These are phyloP conservation scores for Naematelia aurantialba DNA, from an alignment of 768 basidiomycete genomes.

Conservation along the genomic window DNA sequence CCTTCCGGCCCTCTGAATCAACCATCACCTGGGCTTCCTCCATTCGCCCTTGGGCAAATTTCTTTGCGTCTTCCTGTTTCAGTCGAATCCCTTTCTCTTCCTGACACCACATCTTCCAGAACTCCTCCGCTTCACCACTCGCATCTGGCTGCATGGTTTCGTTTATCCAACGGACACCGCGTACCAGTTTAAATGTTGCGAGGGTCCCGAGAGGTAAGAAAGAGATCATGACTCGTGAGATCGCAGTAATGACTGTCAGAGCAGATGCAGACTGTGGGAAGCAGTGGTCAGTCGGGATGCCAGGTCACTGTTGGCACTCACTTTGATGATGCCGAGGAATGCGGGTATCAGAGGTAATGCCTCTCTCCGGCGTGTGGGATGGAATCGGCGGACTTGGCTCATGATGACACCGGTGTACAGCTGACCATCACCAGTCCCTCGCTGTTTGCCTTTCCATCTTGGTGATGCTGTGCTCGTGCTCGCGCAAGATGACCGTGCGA, in stretches of 20 bases:
- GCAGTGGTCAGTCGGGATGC: slow-evolving; percentile 1
- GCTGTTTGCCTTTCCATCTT: neutral
- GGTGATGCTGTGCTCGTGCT: neutral
- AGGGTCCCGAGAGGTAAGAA: slow-evolving; percentile 44
- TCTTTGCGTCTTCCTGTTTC: slow-evolving; percentile 16
- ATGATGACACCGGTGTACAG: neutral
- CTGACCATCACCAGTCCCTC: neutral
- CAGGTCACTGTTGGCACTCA: slow-evolving; percentile 6
- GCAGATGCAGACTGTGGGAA: slow-evolving; percentile 35
- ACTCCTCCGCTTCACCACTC: slow-evolving; percentile 31
- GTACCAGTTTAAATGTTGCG: slow-evolving; percentile 27
- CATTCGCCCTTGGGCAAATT: slow-evolving; percentile 13
- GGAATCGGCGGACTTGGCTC: slow-evolving; percentile 20
- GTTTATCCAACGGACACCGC: slow-evolving; percentile 22
- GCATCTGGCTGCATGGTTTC: slow-evolving; percentile 19
- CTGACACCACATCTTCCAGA: slow-evolving; percentile 45
- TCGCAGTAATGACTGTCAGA: slow-evolving; percentile 32
- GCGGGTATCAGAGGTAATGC: slow-evolving; percentile 40
- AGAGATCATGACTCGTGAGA: slow-evolving; percentile 44
- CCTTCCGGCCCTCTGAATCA: slow-evolving; percentile 15
- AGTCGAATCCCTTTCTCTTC: slow-evolving; percentile 25
- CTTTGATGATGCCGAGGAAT: slow-evolving; percentile 33
- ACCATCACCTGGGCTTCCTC: slow-evolving; percentile 16
- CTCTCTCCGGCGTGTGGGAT: slow-evolving; percentile 27
- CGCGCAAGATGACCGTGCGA: neutral